Conservation (phyloP, 768 basidiomycete species). For the Lactarius tabidus region DNA sequence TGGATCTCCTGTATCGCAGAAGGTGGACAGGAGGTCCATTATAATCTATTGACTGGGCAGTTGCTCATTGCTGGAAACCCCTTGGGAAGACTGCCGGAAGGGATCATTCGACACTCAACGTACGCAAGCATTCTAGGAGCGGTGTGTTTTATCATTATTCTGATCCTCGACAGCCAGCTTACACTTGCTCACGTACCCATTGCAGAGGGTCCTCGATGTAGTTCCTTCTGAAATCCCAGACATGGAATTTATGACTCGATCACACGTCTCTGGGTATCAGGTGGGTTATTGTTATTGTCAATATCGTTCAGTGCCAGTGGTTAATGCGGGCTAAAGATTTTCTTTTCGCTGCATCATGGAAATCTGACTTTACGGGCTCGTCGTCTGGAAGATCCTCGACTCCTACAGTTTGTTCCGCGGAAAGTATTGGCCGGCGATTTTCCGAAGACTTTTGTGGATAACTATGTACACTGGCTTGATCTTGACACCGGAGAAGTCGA, state of each 20-base stretch:
- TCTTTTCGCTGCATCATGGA: neutral
- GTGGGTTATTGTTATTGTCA: neutral
- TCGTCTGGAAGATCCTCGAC: neutral
- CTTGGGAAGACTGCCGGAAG: constrained; percentile 8
- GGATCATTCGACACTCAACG: neutral
- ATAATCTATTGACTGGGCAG: constrained; percentile 2
- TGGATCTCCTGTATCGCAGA: neutral
- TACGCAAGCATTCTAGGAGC: constrained; percentile 5
- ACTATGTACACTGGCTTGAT: constrained; percentile 34
- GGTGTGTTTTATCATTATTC: neutral
- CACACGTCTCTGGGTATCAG: neutral
- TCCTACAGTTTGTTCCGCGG: constrained; percentile 35
- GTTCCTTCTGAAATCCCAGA: neutral
- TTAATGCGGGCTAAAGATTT: neutral
- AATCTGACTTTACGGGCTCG: neutral
- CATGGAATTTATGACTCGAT: constrained; percentile 10
- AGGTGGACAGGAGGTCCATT: constrained; percentile 1
- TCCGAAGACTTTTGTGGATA: constrained; percentile 21
- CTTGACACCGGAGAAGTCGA: constrained; percentile 27
- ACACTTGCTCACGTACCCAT: neutral
- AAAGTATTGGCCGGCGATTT: constrained; percentile 31
- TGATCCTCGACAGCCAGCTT: neutral
- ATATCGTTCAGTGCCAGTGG: no score
- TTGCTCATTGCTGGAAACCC: constrained; percentile 3
- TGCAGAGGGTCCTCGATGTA: neutral